A percentile compares a stretch with the other conserved stretches of the same genome.
phyloP scores from a whole-genome alignment of 2,329 filamentous ascomycete species.

The Cercospora zeina region DNA sequence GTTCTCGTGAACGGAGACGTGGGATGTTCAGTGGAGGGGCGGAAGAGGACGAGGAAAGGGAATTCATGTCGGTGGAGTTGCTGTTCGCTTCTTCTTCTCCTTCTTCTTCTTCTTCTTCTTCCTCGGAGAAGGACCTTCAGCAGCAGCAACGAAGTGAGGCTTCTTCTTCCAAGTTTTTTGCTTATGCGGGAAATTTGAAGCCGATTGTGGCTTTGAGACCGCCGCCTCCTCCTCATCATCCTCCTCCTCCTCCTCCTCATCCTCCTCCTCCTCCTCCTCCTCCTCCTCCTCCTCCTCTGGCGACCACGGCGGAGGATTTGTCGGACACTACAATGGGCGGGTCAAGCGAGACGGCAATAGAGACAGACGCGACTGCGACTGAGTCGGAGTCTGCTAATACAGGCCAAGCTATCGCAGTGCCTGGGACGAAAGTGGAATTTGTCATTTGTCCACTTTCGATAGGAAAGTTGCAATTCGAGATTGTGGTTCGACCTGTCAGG shows the following conservation, averaged over 20 bases:
- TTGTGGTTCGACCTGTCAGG: conserved; percentile 21
- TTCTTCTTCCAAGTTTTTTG: conserved; percentile 24
- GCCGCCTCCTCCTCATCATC: too few relatives aligned
- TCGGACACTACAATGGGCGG: too few relatives aligned
- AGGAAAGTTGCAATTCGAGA: conserved; percentile 28
- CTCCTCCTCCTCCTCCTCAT: too few relatives aligned
- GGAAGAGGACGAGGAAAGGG: background rate
- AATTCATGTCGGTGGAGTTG: conserved; percentile 12
- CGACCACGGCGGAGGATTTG: too few relatives aligned
- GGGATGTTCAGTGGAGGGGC: too few relatives aligned
- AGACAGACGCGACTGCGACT: too few relatives aligned
- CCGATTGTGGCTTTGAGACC: conserved; percentile 20
- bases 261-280: too few relatives aligned
- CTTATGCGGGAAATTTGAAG: conserved; percentile 28
- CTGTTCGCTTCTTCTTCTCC: conserved; percentile 13
- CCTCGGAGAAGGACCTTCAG: background rate
- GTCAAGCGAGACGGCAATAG: too few relatives aligned
- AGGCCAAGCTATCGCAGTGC: background rate
- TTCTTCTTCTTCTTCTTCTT: too few relatives aligned
- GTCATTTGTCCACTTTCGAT: conserved; percentile 30
- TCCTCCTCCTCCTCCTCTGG: too few relatives aligned
- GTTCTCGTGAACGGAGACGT: too few relatives aligned
- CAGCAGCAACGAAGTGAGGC: background rate
- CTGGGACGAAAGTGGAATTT: conserved; percentile 27
- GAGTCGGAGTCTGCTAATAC: too few relatives aligned